Conservation (phyloP, 768 basidiomycete genomes). For the Scleroderma citrinum region DNA sequence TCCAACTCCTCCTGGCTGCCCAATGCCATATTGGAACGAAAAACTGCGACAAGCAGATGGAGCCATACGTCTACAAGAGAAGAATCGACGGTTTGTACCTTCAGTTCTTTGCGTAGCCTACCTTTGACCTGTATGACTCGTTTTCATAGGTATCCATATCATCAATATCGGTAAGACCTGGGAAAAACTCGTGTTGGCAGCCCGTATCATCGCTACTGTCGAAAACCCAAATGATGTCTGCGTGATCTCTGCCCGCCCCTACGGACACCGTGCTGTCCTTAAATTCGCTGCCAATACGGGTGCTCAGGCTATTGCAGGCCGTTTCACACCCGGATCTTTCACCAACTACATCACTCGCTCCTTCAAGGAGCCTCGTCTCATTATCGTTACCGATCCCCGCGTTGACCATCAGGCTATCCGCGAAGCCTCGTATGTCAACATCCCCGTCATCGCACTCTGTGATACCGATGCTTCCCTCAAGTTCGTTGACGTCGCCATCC, state of each 20-base stretch:
- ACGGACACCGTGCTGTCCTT: conserved; percentile 98
- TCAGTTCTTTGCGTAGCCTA: conserved; percentile 3
- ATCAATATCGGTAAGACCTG: conserved; percentile 99
- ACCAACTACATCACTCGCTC: conserved; percentile 99
- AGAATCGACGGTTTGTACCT: conserved; percentile 78
- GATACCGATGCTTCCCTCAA: conserved; percentile 97
- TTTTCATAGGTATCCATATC: conserved; percentile 78
- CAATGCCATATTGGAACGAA: conserved; percentile 97
- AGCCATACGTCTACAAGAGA: conserved; percentile 96
- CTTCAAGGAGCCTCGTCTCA: conserved; percentile 99
- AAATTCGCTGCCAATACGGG: conserved; percentile 98
- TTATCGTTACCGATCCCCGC: conserved; percentile 97
- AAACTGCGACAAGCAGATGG: conserved; percentile 99
- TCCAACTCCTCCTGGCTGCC: conserved; percentile 89
- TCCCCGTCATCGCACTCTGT: conserved; percentile 98
- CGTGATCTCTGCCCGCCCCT: conserved; percentile 96
- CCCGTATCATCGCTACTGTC: conserved; percentile 93
- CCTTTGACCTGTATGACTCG: conserved; percentile 8
- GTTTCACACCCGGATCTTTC: conserved; percentile 98
- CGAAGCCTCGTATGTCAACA: conserved; percentile 99
- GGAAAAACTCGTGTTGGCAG: conserved; percentile 98
- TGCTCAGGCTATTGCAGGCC: conserved; percentile 97
- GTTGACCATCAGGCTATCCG: conserved; percentile 99
- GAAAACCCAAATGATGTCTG: conserved; percentile 98
- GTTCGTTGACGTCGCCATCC: conserved; percentile 98